A percentile compares a stretch with the other conserved stretches of the same genome.
Conservation (phyloP, 2,329 filamentous ascomycete species). For the Aspergillus latus region DNA sequence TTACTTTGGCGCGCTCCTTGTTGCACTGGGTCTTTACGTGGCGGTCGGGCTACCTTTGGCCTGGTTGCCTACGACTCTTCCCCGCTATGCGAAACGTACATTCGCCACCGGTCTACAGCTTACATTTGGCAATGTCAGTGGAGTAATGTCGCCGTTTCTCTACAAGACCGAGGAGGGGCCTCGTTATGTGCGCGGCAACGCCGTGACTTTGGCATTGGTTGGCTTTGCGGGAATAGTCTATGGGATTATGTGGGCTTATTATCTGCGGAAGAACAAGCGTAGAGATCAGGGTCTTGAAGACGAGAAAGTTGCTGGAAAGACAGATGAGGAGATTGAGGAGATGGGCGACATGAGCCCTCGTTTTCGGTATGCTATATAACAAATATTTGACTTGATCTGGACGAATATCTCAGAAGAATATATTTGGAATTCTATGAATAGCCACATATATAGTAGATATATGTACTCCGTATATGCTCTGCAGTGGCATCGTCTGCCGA, state of each 20-base stretch:
- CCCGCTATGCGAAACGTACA: conserved; percentile 73
- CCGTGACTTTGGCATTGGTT: conserved; percentile 60
- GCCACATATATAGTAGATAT: no score
- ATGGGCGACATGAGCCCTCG: conserved; percentile 45
- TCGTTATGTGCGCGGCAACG: conserved; percentile 62
- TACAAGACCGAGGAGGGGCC: conserved; percentile 51
- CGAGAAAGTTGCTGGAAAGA: conserved; percentile 39
- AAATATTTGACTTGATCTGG: not conserved
- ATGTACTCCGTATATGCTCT: not conserved
- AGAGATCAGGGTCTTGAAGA: conserved; percentile 39
- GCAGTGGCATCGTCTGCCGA: not conserved
- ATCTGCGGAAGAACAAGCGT: conserved; percentile 49
- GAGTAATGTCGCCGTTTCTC: conserved; percentile 69
- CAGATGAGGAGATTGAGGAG: conserved; percentile 45
- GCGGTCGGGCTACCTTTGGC: conserved; percentile 56
- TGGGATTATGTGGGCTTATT: conserved; percentile 57
- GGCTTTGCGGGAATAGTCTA: conserved; percentile 56
- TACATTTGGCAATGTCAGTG: conserved; percentile 68
- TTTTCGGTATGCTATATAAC: conserved; percentile 41
- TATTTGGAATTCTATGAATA: not conserved
- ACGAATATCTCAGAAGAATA: not conserved
- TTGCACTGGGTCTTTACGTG: conserved; percentile 70
- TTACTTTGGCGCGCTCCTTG: conserved; percentile 76
- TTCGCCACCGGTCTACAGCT: conserved; percentile 71
- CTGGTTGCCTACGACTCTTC: conserved; percentile 64